phyloP scores from a whole-genome alignment of 1,139 yeast genomes.

The Lipomyces yarrowii region DNA sequence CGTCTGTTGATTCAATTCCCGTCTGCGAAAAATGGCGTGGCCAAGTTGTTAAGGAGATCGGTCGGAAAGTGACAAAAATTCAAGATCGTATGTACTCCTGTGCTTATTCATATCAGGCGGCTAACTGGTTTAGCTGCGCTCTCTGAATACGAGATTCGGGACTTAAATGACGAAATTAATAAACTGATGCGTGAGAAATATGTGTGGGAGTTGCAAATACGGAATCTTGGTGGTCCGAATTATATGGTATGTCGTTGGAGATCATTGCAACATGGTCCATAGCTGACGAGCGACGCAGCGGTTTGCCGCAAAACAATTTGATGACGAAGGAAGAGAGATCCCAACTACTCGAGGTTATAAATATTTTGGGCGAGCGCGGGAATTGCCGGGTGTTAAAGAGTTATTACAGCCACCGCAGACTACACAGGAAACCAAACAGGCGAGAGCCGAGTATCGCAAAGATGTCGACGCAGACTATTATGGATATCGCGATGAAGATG shows the following conservation, averaged over 20 bases:
- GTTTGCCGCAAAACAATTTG: conserved; percentile 31
- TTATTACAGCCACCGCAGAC: conserved; percentile 43
- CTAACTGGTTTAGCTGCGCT: conserved; percentile 43
- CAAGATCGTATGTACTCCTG: conserved; percentile 51
- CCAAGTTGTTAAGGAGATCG: conserved; percentile 66
- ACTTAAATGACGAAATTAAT: conserved; percentile 75
- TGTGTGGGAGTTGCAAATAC: conserved; percentile 79
- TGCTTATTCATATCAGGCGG: not conserved
- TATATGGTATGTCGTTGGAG: conserved; percentile 42
- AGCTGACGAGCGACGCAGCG: conserved; percentile 24
- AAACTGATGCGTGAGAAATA: conserved; percentile 64
- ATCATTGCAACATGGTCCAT: not conserved
- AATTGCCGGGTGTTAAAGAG: conserved; percentile 72
- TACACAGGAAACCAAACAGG: conserved; percentile 13
- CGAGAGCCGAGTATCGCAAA: conserved; percentile 33
- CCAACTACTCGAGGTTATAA: conserved; percentile 56
- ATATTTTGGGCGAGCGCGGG: conserved; percentile 84
- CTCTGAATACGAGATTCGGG: conserved; percentile 65
- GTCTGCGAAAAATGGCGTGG: conserved; percentile 80
- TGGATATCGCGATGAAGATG: conserved; percentile 51
- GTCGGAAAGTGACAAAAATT: conserved; percentile 60
- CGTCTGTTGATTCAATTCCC: conserved; percentile 55
- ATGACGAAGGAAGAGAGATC: conserved; percentile 39
- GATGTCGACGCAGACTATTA: conserved; percentile 49
- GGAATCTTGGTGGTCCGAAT: conserved; percentile 71